Evolutionary conservation across 148 eudicot species (phyloP).

Genomic region (Camellia granthamiana): DNA sequence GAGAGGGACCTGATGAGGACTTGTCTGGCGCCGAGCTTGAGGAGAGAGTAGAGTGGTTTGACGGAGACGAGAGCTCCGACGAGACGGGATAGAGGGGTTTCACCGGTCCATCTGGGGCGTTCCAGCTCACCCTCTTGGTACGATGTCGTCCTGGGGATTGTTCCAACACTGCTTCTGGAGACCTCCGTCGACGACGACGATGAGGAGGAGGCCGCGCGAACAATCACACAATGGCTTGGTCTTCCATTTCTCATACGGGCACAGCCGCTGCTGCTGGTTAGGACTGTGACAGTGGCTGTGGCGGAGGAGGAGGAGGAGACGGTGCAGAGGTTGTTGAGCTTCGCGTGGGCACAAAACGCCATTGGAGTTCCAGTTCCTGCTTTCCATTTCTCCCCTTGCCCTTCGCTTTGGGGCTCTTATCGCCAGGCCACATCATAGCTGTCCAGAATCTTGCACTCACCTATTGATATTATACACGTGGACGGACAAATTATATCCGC

Average conservation of each 20-base stretch:
- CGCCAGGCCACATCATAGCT: conserved; percentile 14
- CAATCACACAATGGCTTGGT: not conserved
- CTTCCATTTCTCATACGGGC: not conserved
- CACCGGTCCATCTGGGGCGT: conserved; percentile 83
- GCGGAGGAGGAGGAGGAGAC: not conserved
- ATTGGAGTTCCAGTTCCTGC: not conserved
- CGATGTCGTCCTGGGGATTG: not conserved
- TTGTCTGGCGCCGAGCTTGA: conserved; percentile 88
- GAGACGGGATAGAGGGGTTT: conserved; percentile 82
- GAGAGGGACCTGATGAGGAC: conserved; percentile 67
- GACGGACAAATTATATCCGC: not conserved
- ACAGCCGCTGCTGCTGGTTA: not conserved
- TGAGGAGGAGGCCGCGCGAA: not conserved
- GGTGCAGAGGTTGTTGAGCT: conserved; percentile 3
- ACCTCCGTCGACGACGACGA: not conserved
- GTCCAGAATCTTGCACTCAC: not conserved
- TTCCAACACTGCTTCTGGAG: not conserved
- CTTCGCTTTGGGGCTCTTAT: not conserved
- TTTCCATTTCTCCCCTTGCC: not conserved
- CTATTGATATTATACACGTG: conserved; percentile 2
- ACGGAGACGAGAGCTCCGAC: conserved; percentile 76
- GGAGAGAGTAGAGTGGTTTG: conserved; percentile 71
- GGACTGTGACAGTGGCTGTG: not conserved
- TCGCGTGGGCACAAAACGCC: conserved; percentile 10
- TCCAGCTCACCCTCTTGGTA: conserved; percentile 79